Percentiles rank a stretch among this genome's conserved stretches.
phyloP scores from a whole-genome alignment of 208 protist species.

The Leishmania amazonensis region DNA sequence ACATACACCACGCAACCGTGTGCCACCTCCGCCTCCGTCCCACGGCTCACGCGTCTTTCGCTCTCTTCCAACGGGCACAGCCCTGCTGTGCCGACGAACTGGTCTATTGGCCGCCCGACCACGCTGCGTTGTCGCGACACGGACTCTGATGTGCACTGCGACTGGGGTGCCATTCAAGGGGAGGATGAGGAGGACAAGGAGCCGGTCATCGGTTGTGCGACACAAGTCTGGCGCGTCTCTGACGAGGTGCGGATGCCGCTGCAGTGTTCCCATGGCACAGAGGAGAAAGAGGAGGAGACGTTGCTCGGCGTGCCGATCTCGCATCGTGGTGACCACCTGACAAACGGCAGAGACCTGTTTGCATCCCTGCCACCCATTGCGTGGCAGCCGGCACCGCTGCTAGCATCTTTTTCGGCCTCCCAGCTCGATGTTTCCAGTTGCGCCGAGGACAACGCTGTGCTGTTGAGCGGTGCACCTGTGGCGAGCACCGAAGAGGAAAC shows the following conservation, averaged over 20 bases:
- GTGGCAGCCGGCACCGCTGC: not conserved
- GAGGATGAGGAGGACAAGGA: not conserved
- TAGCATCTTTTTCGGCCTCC: not conserved
- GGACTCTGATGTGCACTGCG: not conserved
- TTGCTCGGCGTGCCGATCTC: not conserved
- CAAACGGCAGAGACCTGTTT: not conserved
- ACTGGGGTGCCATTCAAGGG: conserved; percentile 3
- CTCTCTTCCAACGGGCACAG: conserved; percentile 16
- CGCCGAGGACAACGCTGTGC: not conserved
- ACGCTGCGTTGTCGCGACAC: conserved; percentile 16
- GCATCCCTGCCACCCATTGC: not conserved
- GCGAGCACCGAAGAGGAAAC: conserved; percentile 2
- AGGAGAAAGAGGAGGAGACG: conserved; percentile 2
- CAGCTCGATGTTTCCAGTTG: conserved; percentile 4
- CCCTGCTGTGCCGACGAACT: conserved; percentile 10
- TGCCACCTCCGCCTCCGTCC: conserved; percentile 1
- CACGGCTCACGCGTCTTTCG: conserved; percentile 25
- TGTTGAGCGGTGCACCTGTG: conserved; percentile 4
- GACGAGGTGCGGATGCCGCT: not conserved
- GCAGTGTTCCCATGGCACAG: not conserved
- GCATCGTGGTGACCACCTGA: not conserved
- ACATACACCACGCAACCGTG: not conserved
- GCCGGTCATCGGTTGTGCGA: conserved; percentile 10
- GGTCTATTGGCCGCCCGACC: conserved; percentile 28
- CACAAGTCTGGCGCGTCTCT: conserved; percentile 14